Evolutionary conservation across 1,284 basidiomycete genomes (phyloP), one percentile per base, ranked within the genome.

Genomic region (Boletus austroedulis): DNA sequence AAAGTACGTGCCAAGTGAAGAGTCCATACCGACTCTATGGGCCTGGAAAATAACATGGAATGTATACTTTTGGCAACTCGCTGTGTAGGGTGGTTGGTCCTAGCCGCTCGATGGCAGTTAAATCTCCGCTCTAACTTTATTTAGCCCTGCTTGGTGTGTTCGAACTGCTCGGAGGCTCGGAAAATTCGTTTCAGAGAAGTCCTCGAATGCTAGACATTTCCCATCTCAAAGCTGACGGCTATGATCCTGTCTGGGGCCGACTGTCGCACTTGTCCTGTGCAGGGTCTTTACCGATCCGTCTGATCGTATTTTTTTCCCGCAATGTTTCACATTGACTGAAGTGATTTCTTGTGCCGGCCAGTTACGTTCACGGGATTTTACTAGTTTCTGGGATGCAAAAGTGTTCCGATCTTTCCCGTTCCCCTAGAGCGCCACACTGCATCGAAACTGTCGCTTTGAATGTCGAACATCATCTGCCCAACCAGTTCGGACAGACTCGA

Each of bases 241-340:
- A 34, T 50, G 7, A 32, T 36, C 26, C 34, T 43, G n/a, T 15
- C 32, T 15, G 32, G 12, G n/a, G 40, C 40, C 40, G 40, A 21
- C 17, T 41, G 8, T 41, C 40, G 40, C 40, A 21, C 40, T 41
- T 11, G n/a, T n/a, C 40, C 40, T n/a, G 14, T 23, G 11, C 17
- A 5, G 40, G 38, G 19, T 41, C n/a, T 41, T 12, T 21, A n/a
- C n/a, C 17, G 38, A 40, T 23, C 40, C 19, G 50, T 50, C 48
- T 54, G 51, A 66, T 50, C 56, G 50, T 46, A 57, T n/a, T 29
- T n/a, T 53, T 56, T 46, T 40, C n/a, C n/a, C n/a, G n/a, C 12
- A 49, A 43, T 1, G 64, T 64, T 67, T 62, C 62, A 58, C 62
- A 53, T 23, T 48, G 61, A 62, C 47, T 43, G 52, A 31, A 49